Conservation (phyloP, 306 rosid genomes). For the Myrica gale region DNA sequence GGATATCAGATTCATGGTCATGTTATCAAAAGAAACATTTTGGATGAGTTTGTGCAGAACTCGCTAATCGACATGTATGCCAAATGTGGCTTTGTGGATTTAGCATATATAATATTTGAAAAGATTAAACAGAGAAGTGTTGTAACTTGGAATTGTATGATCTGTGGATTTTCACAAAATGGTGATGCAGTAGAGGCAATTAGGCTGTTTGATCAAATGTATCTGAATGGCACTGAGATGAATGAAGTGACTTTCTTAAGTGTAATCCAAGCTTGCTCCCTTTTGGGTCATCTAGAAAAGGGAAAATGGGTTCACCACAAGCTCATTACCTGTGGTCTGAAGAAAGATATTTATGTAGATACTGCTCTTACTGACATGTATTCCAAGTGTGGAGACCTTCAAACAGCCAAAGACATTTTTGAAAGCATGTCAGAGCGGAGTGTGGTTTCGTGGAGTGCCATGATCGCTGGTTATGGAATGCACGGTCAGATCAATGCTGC, state of each 20-base stretch:
- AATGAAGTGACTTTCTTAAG: slow-evolving; percentile 71
- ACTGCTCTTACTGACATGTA: slow-evolving; percentile 85
- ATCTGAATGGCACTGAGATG: slow-evolving; percentile 43
- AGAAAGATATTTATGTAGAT: slow-evolving; percentile 49
- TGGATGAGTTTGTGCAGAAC: slow-evolving; percentile 68
- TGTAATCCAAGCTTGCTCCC: slow-evolving; percentile 86
- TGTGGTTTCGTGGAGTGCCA: slow-evolving; percentile 82
- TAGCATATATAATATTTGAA: slow-evolving; percentile 57
- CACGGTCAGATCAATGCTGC: slow-evolving; percentile 65
- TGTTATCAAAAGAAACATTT: slow-evolving; percentile 58
- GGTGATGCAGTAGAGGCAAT: slow-evolving; percentile 72
- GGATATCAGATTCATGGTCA: slow-evolving; percentile 79
- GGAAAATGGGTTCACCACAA: slow-evolving; percentile 96
- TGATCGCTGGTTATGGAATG: slow-evolving; percentile 80
- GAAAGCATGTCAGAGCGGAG: slow-evolving; percentile 61
- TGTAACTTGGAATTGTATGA: slow-evolving; percentile 83
- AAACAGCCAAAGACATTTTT: slow-evolving; percentile 52
- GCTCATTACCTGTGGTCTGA: slow-evolving; percentile 50
- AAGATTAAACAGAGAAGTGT: slow-evolving; percentile 42
- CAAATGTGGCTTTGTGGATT: slow-evolving; percentile 67
- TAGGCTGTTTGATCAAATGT: slow-evolving; percentile 67
- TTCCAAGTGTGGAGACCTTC: slow-evolving; percentile 83
- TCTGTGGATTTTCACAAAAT: slow-evolving; percentile 72
- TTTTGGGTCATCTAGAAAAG: slow-evolving; percentile 68
- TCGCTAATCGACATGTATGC: slow-evolving; percentile 87